These are phyloP conservation scores for Leccinum griseonigrum DNA, from an alignment of 1,284 basidiomycete genomes.

Conservation along the genomic window DNA sequence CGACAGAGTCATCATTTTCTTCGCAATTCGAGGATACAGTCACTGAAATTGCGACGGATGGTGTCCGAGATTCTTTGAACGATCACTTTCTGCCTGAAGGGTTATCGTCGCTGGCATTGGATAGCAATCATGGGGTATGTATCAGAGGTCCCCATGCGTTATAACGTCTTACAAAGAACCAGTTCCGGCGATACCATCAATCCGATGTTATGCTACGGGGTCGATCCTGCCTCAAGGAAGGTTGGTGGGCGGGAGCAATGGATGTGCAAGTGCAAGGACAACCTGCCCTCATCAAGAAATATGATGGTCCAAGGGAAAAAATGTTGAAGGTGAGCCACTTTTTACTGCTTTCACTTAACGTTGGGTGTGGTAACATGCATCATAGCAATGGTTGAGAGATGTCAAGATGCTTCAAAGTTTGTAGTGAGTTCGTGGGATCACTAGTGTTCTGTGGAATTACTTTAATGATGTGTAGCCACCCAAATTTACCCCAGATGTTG, in stretches of 20 bases:
- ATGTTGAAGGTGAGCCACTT: conserved; percentile 34
- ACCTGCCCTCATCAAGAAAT: conserved; percentile 42
- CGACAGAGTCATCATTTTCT: not conserved
- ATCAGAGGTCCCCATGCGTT: not conserved
- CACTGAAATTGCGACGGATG: conserved; percentile 22
- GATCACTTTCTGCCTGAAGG: conserved; percentile 28
- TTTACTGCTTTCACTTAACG: not conserved
- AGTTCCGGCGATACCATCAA: conserved; percentile 53
- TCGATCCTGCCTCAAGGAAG: conserved; percentile 35
- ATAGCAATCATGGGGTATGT: conserved; percentile 39
- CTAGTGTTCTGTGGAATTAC: not conserved
- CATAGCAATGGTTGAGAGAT: conserved; percentile 48
- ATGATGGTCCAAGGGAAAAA: conserved; percentile 36
- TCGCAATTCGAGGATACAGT: conserved; percentile 15
- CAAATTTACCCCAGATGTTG: conserved; percentile 52
- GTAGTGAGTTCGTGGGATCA: conserved; percentile 35
- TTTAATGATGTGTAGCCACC: conserved; percentile 38
- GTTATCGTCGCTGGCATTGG: conserved; percentile 22
- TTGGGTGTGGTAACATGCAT: not conserved
- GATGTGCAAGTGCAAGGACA: conserved; percentile 42
- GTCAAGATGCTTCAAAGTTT: conserved; percentile 50
- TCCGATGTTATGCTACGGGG: conserved; percentile 43
- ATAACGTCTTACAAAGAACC: conserved; percentile 1
- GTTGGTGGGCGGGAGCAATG: conserved; percentile 47
- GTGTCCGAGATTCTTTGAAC: conserved; percentile 15